phyloP scores from a whole-genome alignment of 495 filamentous ascomycete genomes.

The Oidiodendron maius region DNA sequence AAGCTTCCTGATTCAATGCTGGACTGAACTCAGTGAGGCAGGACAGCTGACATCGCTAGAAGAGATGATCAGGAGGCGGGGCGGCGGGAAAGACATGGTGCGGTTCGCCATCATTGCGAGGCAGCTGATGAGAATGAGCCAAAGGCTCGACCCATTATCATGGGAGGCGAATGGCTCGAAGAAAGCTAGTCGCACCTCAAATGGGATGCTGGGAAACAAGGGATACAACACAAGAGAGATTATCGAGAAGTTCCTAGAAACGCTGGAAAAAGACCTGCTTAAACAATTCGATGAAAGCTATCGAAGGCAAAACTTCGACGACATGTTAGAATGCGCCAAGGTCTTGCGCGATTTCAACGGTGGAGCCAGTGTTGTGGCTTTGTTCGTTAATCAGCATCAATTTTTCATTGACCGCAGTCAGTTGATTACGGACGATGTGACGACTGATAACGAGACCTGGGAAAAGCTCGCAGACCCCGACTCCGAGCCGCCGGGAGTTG shows the following conservation, averaged over 20 bases:
- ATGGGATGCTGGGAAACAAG: slow-evolving; percentile 35
- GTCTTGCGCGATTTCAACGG: slow-evolving; percentile 95
- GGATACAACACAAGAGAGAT: slow-evolving; percentile 73
- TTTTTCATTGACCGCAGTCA: slow-evolving; percentile 96
- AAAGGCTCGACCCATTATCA: slow-evolving; percentile 68
- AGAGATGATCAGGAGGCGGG: slow-evolving; percentile 64
- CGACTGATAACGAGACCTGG: slow-evolving; percentile 74
- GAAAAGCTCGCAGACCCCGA: slow-evolving; percentile 92
- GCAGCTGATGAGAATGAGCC: slow-evolving; percentile 82
- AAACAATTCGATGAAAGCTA: slow-evolving; percentile 97
- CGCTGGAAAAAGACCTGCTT: slow-evolving; percentile 88
- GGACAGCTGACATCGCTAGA: slow-evolving; percentile 76
- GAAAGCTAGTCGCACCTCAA: slow-evolving; percentile 50
- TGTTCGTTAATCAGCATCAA: slow-evolving; percentile 98
- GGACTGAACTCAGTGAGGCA: slow-evolving; percentile 84
- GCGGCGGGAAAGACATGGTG: slow-evolving; percentile 79
- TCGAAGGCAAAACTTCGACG: slow-evolving; percentile 85
- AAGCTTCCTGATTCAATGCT: slow-evolving; percentile 91
- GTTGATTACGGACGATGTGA: slow-evolving; percentile 85
- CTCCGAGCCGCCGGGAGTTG: slow-evolving; percentile 81
- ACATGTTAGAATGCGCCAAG: slow-evolving; percentile 92
- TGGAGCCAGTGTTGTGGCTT: slow-evolving; percentile 84
- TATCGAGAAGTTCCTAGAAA: slow-evolving; percentile 95
- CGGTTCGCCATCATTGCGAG: slow-evolving; percentile 85
- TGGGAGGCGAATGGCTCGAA: slow-evolving; percentile 56